Base-by-base conservation (phyloP, 1,284 basidiomycete genomes). In the Prillingera fragicola region DNA sequence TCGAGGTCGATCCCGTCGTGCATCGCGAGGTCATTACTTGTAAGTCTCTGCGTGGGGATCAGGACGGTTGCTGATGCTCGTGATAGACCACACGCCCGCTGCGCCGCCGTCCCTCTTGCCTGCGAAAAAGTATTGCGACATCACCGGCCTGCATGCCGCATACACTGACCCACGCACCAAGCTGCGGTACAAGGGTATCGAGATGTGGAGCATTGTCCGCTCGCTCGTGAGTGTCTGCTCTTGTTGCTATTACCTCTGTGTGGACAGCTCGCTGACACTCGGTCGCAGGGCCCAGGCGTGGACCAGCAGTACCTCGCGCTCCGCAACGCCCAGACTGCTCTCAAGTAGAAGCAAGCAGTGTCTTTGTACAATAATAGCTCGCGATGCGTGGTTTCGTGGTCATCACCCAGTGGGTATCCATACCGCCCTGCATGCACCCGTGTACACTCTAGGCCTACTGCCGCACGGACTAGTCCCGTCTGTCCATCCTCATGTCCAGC, bases 101-200 rank as follows among this genome's bases (percentile, higher is more conserved):
- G 69, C 69, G 3, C 68, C 68, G 8, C 69, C 70, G 0, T 68
- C 65, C 8, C 59, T 72, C 13, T 50, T 73, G 3, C 73, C 72
- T 2, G 48, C 68, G 3, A 74, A 73, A 50, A 73, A 71, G 50
- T 76, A 75, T 60, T 77, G 75, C 64, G 75, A 77, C 50, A 67
- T 77, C 38, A 77, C 75, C 0, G 75, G 75, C 4, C 64, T 77
- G 15, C 70, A 64, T 22, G 71, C 70, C 7, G 55, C 54, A 8
- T 73, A 73, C 54, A 71, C 69, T 5, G 72, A 73, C 49, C 72
- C 72, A 12, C 54, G 65, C 23, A 69, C 72, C 2, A 70, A 66
- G 45, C 51, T 73, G 36, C 57, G 69, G 15, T 73, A 71, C 55
- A 70, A 71, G 41, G 68, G 66, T 17, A 49, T 71, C 33, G 70